Evolutionary conservation across 2,329 filamentous ascomycete species (phyloP).

Genomic region (Arthrobotrys entomopaga): DNA sequence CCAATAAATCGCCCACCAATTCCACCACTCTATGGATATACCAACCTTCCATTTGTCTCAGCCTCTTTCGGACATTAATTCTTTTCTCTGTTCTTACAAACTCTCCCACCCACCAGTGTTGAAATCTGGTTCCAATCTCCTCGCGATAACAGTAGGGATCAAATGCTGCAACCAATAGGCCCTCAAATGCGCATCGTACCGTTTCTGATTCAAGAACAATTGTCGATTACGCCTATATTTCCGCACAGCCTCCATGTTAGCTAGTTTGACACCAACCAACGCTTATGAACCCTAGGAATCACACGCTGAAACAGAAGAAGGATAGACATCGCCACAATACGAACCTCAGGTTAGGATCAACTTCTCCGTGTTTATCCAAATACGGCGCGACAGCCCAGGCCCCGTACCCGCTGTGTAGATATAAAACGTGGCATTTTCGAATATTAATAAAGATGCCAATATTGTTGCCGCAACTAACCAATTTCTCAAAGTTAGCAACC

Average conservation of each 20-base stretch:
- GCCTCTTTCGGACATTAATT: background rate
- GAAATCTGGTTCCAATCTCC: slow-evolving; percentile 91
- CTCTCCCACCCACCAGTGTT: slow-evolving; percentile 99
- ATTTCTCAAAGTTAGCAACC: slow-evolving; percentile 8
- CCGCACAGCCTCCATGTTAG: slow-evolving; percentile 12
- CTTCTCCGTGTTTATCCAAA: slow-evolving; percentile 94
- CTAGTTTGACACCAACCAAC: background rate
- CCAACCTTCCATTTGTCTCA: background rate
- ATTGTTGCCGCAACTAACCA: slow-evolving; percentile 79
- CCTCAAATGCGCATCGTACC: slow-evolving; percentile 88
- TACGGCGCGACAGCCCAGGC: slow-evolving; percentile 90
- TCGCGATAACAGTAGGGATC: slow-evolving; percentile 86
- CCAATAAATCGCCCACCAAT: no score
- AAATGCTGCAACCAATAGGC: slow-evolving; percentile 87
- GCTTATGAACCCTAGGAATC: background rate
- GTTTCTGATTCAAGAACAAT: slow-evolving; percentile 89
- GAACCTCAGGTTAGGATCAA: slow-evolving; percentile 79
- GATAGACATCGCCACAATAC: slow-evolving; percentile 1
- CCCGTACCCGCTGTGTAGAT: slow-evolving; percentile 82
- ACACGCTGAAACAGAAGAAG: background rate
- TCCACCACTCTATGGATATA: background rate
- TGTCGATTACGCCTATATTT: slow-evolving; percentile 76
- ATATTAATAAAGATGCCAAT: slow-evolving; percentile 97
- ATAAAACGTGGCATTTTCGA: slow-evolving; percentile 91
- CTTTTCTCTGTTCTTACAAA: slow-evolving; percentile 65